A percentile compares a stretch with the other conserved stretches of the same genome.
These are phyloP conservation scores for Fusarium nanum DNA, from an alignment of 2,329 filamentous ascomycete species.

Conservation along the genomic window DNA sequence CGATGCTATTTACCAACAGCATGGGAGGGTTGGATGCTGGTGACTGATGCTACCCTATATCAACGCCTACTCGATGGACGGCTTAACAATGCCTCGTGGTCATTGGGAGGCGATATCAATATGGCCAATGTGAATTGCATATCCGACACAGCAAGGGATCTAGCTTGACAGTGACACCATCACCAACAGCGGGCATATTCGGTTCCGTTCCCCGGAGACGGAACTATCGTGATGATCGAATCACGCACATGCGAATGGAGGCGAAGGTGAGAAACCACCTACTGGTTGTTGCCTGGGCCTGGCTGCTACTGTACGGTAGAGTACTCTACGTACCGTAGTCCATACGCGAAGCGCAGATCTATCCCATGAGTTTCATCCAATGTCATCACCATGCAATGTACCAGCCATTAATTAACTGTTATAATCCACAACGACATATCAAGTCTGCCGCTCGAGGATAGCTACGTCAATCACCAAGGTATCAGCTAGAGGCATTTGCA, in stretches of 20 bases:
- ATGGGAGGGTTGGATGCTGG: not conserved
- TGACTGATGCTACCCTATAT: conserved; percentile 21
- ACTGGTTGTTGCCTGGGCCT: not conserved
- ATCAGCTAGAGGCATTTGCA: not conserved
- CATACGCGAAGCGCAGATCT: not conserved
- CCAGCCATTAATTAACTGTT: not conserved
- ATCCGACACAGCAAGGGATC: not conserved
- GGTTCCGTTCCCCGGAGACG: conserved; percentile 16
- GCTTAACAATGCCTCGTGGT: not conserved
- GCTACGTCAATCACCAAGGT: not conserved
- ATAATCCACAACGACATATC: not conserved
- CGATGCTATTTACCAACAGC: conserved; percentile 5
- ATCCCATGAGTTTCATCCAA: not conserved
- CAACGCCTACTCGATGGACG: not conserved
- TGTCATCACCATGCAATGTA: not conserved
- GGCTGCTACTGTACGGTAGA: too few species aligned
- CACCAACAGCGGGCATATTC: not conserved
- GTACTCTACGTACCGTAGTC: not conserved
- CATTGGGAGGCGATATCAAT: not conserved
- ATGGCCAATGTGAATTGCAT: not conserved
- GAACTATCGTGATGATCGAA: conserved; percentile 15
- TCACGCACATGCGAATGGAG: not conserved
- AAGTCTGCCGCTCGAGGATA: not conserved
- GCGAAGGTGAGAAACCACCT: conserved; percentile 3
- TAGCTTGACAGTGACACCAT: not conserved